Evolutionary conservation across 163 green algal species (phyloP).

Genomic region (Coccomyxa subellipsoidea): DNA sequence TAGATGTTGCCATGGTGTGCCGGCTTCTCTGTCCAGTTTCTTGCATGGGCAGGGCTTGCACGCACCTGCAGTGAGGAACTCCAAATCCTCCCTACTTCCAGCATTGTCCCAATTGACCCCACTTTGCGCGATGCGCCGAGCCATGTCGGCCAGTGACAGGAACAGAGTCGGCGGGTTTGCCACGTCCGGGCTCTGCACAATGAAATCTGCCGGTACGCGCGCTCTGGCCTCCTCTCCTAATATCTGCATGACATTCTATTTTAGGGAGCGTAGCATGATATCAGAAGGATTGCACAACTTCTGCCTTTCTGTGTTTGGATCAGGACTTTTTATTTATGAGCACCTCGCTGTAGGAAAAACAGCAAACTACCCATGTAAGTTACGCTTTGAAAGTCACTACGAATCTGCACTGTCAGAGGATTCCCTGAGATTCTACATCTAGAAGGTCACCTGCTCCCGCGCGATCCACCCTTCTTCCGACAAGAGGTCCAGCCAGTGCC

Average conservation of each 20-base stretch:
- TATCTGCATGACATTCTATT: constrained; percentile 73
- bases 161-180: constrained; percentile 95
- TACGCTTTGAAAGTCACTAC: too few species aligned
- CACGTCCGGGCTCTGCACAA: constrained; percentile 76
- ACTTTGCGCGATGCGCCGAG: constrained; percentile 5
- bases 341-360: too few species aligned
- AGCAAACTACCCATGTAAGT: too few species aligned
- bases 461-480: constrained; percentile 87
- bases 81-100: background rate
- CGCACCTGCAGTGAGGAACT: constrained; percentile 23
- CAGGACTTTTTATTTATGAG: too few species aligned
- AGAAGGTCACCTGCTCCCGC: constrained; percentile 46
- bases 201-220: constrained; percentile 77
- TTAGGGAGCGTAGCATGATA: too few species aligned
- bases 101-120: background rate
- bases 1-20: too few species aligned
- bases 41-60: too few species aligned
- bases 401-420: too few species aligned
- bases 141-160: constrained; percentile 67
- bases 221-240: constrained; percentile 77
- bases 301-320: too few species aligned
- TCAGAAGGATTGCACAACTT: too few species aligned
- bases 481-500: constrained; percentile 92
- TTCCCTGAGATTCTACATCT: too few species aligned
- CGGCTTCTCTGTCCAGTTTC: too few species aligned